A percentile compares a stretch with the other conserved stretches of the same genome.
phyloP scores from a whole-genome alignment of 2,329 filamentous ascomycete species.

The Trichoderma koningii region DNA sequence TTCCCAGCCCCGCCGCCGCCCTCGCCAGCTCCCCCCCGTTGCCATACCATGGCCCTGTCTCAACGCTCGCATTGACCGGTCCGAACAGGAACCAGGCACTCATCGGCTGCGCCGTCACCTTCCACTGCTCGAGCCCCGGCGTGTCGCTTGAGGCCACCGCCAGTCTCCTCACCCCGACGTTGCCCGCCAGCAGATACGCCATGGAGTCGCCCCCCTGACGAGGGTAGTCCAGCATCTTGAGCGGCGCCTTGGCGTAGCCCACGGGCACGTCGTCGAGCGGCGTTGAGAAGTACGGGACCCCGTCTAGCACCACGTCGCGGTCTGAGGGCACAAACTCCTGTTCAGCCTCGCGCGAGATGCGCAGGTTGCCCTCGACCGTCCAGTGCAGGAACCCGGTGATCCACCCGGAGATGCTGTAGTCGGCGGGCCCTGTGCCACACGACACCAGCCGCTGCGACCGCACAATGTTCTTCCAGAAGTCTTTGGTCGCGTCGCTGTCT shows the following conservation, averaged over 20 bases:
- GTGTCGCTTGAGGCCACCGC: slow-evolving; percentile 15
- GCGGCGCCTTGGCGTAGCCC: slow-evolving; percentile 45
- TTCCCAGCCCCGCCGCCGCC: slow-evolving; percentile 16
- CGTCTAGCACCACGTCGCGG: slow-evolving; percentile 34
- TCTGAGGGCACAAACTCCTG: neutral
- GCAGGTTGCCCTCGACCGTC: slow-evolving; percentile 39
- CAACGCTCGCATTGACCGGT: slow-evolving; percentile 37
- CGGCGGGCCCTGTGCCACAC: slow-evolving; percentile 38
- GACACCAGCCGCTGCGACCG: slow-evolving; percentile 38
- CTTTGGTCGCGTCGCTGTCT: slow-evolving; percentile 36
- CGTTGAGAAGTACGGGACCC: slow-evolving; percentile 36
- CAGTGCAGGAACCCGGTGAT: slow-evolving; percentile 53
- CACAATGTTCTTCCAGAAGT: slow-evolving; percentile 51
- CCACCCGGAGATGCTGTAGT: slow-evolving; percentile 50
- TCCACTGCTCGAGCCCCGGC: slow-evolving; percentile 7
- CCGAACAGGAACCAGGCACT: slow-evolving; percentile 48
- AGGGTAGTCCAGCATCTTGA: slow-evolving; percentile 41
- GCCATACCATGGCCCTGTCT: slow-evolving; percentile 30
- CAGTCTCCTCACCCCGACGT: slow-evolving; percentile 40
- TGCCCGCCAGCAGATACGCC: slow-evolving; percentile 45
- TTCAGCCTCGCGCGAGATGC: slow-evolving; percentile 29
- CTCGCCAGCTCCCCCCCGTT: slow-evolving; percentile 27
- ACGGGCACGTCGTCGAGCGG: slow-evolving; percentile 39
- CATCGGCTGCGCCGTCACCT: slow-evolving; percentile 39
- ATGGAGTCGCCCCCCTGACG: slow-evolving; percentile 27